phyloP scores from a whole-genome alignment of 2,329 filamentous ascomycete genomes.

The Colletotrichum musae region DNA sequence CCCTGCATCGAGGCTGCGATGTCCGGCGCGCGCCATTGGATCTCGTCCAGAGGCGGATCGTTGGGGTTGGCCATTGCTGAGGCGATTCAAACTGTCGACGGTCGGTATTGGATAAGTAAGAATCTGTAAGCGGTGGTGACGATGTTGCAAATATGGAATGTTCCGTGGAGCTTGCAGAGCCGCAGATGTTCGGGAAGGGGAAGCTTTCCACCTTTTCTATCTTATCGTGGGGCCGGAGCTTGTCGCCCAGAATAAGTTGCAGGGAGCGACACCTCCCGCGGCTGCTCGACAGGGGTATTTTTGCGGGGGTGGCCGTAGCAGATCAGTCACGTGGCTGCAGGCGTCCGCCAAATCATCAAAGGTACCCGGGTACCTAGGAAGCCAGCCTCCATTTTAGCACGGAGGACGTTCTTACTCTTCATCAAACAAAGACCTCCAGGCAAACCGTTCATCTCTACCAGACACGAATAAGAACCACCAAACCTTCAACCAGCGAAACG shows the following conservation, averaged over 20 bases:
- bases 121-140: not conserved
- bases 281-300: conserved; percentile 1
- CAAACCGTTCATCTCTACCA: not conserved
- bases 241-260: conserved; percentile 10
- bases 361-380: not conserved
- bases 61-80: conserved; percentile 59
- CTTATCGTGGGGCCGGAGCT: conserved; percentile 35
- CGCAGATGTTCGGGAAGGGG: conserved; percentile 18
- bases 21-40: conserved; percentile 73
- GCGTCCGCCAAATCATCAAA: not conserved
- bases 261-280: conserved; percentile 13
- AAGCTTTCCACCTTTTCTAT: conserved; percentile 31
- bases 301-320: not conserved
- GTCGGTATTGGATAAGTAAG: not conserved
- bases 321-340: not conserved
- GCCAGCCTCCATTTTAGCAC: too few relatives aligned
- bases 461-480: not conserved
- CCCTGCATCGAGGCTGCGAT: conserved; percentile 66
- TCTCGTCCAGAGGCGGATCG: conserved; percentile 74
- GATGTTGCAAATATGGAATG: conserved; percentile 9
- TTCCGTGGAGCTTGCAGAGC: conserved; percentile 24
- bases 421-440: not conserved
- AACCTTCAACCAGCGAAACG: not conserved
- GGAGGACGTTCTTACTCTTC: not conserved
- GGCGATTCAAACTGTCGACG: not conserved